Conservation (phyloP, 2,329 filamentous ascomycete genomes). For the Diaporthe vexans region DNA sequence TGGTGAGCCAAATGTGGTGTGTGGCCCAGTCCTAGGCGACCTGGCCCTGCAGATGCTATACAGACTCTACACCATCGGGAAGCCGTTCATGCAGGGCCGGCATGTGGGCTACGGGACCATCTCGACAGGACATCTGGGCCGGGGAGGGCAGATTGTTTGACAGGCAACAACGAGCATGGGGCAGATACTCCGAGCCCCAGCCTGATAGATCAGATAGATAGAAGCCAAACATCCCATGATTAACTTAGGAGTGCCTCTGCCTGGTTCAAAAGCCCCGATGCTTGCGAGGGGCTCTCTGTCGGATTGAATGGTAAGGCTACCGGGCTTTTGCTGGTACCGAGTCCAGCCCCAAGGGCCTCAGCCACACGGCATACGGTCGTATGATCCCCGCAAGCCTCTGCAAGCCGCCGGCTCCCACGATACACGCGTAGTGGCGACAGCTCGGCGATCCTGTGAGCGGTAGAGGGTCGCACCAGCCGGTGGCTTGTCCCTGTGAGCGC, state of each 20-base stretch:
- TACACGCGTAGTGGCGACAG: slow-evolving; percentile 12
- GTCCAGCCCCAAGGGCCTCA: neutral
- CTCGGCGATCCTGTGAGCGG: slow-evolving; percentile 27
- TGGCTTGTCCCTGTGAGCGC: slow-evolving; percentile 32
- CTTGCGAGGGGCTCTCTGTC: neutral
- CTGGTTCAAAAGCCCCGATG: neutral
- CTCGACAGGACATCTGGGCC: neutral
- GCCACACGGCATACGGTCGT: slow-evolving; percentile 25
- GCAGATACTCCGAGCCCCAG: slow-evolving; percentile 24
- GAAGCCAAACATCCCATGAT: neutral
- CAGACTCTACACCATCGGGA: slow-evolving; percentile 4
- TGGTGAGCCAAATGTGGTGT: neutral
- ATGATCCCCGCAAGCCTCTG: slow-evolving; percentile 29
- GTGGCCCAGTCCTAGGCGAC: neutral
- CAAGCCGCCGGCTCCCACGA: neutral
- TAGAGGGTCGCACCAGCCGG: slow-evolving; percentile 15
- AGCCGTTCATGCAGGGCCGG: slow-evolving; percentile 22
- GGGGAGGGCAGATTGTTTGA: slow-evolving; percentile 15
- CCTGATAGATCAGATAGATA: neutral
- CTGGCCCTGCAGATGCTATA: slow-evolving; percentile 22
- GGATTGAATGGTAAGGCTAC: neutral
- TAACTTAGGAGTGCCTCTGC: neutral
- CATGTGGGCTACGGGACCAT: slow-evolving; percentile 20
- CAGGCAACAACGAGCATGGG: neutral
- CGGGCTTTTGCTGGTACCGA: neutral